Conservation (phyloP, 371 early-diverging fungal genomes). For the Phascolomyces articulosus region DNA sequence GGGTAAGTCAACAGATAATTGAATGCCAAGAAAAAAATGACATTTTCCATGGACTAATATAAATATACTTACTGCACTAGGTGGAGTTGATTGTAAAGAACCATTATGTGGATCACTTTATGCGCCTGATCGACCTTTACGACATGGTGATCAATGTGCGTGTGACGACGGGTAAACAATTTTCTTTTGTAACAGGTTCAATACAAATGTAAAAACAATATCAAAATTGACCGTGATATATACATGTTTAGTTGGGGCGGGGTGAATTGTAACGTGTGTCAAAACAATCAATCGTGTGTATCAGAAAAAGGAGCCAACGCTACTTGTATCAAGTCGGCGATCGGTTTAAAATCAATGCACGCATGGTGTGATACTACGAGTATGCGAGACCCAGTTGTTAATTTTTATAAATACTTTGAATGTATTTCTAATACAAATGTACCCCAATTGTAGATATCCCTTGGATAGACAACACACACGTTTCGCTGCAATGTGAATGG, state of each 20-base stretch:
- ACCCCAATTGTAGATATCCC: slow-evolving; percentile 51
- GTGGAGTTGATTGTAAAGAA: slow-evolving; percentile 39
- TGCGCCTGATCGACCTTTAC: slow-evolving; percentile 29
- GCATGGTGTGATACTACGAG: slow-evolving; percentile 57
- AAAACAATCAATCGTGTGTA: slow-evolving; percentile 36
- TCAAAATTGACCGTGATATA: neutral
- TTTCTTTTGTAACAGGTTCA: neutral
- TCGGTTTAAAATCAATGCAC: slow-evolving; percentile 52
- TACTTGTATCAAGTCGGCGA: slow-evolving; percentile 46
- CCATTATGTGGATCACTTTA: slow-evolving; percentile 51
- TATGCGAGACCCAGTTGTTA: no score
- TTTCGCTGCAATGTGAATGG: slow-evolving; percentile 54
- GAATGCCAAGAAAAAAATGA: neutral
- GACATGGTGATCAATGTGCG: slow-evolving; percentile 34
- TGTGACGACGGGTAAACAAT: slow-evolving; percentile 46
- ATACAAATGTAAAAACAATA: slow-evolving; percentile 1
- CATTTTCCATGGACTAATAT: neutral
- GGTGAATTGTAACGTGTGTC: slow-evolving; percentile 53
- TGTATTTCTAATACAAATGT: no score
- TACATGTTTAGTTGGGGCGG: slow-evolving; percentile 42
- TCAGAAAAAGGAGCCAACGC: slow-evolving; percentile 39
- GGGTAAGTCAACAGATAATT: slow-evolving; percentile 31
- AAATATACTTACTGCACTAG: slow-evolving; percentile 12
- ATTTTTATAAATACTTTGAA: no score
- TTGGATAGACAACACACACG: slow-evolving; percentile 54